These are phyloP conservation scores for Trichoderma aggressivum DNA, from an alignment of 2,329 filamentous ascomycete species.

Conservation along the genomic window DNA sequence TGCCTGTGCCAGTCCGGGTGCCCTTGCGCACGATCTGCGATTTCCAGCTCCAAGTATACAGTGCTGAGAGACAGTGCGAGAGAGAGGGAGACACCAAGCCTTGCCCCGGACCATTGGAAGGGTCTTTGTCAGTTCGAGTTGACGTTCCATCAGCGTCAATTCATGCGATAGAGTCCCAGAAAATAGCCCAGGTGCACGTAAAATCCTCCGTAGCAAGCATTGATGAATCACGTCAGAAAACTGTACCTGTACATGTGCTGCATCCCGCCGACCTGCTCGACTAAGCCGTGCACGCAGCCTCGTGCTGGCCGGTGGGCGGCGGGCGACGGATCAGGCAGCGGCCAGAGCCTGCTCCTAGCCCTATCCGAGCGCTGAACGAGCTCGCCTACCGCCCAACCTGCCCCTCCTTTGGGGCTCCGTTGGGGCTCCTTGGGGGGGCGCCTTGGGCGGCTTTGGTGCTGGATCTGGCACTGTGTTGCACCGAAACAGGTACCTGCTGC, in stretches of 20 bases:
- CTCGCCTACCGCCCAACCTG: neutral
- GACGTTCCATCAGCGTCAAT: neutral
- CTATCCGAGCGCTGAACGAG: neutral
- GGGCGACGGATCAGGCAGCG: conserved; percentile 1
- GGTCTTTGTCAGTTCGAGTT: neutral
- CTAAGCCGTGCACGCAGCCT: neutral
- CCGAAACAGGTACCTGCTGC: neutral
- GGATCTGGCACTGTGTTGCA: conserved; percentile 18
- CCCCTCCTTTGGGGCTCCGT: neutral
- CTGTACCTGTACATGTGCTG: neutral
- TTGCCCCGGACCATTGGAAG: neutral
- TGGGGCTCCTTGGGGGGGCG: neutral
- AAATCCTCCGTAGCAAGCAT: neutral
- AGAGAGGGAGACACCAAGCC: neutral
- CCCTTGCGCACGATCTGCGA: conserved; percentile 13
- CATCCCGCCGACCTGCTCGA: neutral
- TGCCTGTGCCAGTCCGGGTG: neutral
- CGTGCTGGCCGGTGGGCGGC: neutral
- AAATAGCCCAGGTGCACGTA: neutral
- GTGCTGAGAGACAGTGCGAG: neutral
- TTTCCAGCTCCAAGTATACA: neutral
- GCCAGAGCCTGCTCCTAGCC: conserved; percentile 5
- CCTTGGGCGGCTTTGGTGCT: neutral
- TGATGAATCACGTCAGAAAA: neutral
- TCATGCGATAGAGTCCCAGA: neutral